Base-by-base conservation (phyloP, 257 asterid genomes). In the Solanum commersonii region DNA sequence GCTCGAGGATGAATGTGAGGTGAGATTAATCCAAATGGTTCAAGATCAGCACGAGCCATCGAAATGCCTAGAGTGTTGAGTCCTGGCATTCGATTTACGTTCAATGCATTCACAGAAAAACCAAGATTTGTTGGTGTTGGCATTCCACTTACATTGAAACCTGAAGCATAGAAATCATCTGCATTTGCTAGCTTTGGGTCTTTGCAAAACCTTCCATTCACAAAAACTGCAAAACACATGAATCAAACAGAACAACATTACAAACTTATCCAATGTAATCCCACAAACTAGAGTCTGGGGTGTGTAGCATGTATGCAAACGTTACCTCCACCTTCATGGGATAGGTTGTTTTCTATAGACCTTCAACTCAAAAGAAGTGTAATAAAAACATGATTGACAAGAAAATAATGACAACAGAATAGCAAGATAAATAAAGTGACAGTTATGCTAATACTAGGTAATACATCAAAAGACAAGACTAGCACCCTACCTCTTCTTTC, bases 1-100 rank as follows among this genome's bases (percentile, higher is more conserved):
- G 40, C 87, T 85, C 87, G 67, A 27, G 87, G 87, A 46, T 85
- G 87, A 31, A 71, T 68, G 56, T 85, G 87, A 46, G 79, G 82
- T 67, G 79, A 34, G 31, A 85, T 11, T 68, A 85, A 3, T 11
- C 81, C 87, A 37, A 37, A 65, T 5, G 81, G 87, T 67, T 68
- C 87, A 40, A 67, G 65, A 85, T 85, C 87, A 38, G 78, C 78
- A 18, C 87, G 87, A 65, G 12, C 87, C 7, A 85, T 67, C 1
- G 65, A 65, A 68, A 85, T 25, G 11, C 87, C 87, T 10, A 85
- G 60, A 22, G 82, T 68, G 87, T 85, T 85, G 23, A 85, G 87
- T 46, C 87, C 87, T 15, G 65, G 87, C 65, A 85, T 65, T 25
- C 81, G 87, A 71, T 8, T 10, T 67, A 67, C 87, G 14, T 85